Percentiles rank a stretch among this genome's conserved stretches.
Evolutionary conservation across 768 basidiomycete genomes (phyloP).

Genomic region (Lactarius sanguifluus): DNA sequence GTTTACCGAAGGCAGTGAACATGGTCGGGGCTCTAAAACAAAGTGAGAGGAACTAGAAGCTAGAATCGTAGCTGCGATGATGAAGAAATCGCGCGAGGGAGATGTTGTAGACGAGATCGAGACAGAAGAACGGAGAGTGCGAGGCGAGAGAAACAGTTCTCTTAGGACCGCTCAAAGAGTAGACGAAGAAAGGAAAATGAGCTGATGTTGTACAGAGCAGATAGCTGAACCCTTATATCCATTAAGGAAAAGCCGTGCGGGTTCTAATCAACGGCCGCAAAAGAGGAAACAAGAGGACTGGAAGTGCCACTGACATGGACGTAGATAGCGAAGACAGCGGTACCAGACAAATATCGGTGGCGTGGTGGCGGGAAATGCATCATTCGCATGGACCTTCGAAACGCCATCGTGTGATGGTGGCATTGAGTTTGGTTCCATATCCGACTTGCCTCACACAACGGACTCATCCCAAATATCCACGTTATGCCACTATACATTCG

Average conservation of each 20-base stretch:
- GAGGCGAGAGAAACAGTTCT: background rate
- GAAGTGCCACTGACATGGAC: too few species aligned
- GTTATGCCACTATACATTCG: too few species aligned
- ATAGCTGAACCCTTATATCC: background rate
- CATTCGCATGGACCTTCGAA: too few species aligned
- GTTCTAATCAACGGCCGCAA: background rate
- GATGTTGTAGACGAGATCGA: background rate
- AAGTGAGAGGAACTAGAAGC: background rate
- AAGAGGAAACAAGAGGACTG: background rate
- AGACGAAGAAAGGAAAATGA: background rate
- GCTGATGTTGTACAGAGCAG: background rate
- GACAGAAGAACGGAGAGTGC: background rate
- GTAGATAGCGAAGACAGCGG: too few species aligned
- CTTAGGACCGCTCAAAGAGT: background rate
- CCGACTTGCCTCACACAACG: too few species aligned
- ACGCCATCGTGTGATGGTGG: too few species aligned
- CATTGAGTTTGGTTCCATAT: too few species aligned
- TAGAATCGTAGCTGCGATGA: background rate
- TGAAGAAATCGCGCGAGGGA: too few species aligned
- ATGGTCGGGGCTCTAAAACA: background rate
- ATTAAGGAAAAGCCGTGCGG: background rate
- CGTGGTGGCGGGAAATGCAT: too few species aligned
- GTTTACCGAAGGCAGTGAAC: constrained; percentile 20
- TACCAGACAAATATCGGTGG: too few species aligned
- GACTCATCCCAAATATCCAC: too few species aligned